Conservation (phyloP, 805 yeast genomes). For the Kregervanrija delftensis region DNA sequence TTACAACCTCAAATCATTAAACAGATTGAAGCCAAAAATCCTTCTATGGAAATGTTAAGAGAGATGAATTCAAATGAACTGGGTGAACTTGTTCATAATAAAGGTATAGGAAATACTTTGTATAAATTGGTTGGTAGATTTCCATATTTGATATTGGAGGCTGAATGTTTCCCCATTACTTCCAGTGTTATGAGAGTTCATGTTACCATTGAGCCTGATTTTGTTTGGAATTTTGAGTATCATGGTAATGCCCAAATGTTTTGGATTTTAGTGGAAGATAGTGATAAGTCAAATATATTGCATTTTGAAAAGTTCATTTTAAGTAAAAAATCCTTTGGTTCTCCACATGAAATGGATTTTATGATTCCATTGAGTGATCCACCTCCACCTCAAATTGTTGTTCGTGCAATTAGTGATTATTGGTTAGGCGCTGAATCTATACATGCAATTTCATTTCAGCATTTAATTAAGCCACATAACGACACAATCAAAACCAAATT, state of each 20-base stretch:
- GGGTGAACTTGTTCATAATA: conserved; percentile 86
- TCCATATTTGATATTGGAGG: conserved; percentile 68
- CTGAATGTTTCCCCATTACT: conserved; percentile 86
- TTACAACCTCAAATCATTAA: conserved; percentile 60
- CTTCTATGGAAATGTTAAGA: conserved; percentile 64
- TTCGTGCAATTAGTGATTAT: conserved; percentile 71
- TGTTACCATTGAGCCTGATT: conserved; percentile 63
- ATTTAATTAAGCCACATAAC: conserved; percentile 79
- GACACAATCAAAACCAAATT: conserved; percentile 81
- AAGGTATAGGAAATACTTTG: conserved; percentile 59
- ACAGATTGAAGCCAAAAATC: conserved; percentile 55
- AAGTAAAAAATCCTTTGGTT: conserved; percentile 46
- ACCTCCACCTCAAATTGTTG: conserved; percentile 79
- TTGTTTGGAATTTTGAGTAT: conserved; percentile 72
- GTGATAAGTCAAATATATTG: conserved; percentile 62
- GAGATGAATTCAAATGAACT: conserved; percentile 70
- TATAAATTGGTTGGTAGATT: conserved; percentile 58
- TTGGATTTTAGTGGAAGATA: conserved; percentile 90
- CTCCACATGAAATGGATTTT: conserved; percentile 71
- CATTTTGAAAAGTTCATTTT: conserved; percentile 80
- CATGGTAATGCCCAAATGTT: conserved; percentile 85
- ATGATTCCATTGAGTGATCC: conserved; percentile 90
- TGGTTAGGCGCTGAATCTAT: conserved; percentile 86
- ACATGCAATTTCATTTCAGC: conserved; percentile 81
- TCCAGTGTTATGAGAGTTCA: conserved; percentile 79